These are phyloP conservation scores for Erysimum pusillum DNA, from an alignment of 441 rosid genomes.

Conservation along the genomic window DNA sequence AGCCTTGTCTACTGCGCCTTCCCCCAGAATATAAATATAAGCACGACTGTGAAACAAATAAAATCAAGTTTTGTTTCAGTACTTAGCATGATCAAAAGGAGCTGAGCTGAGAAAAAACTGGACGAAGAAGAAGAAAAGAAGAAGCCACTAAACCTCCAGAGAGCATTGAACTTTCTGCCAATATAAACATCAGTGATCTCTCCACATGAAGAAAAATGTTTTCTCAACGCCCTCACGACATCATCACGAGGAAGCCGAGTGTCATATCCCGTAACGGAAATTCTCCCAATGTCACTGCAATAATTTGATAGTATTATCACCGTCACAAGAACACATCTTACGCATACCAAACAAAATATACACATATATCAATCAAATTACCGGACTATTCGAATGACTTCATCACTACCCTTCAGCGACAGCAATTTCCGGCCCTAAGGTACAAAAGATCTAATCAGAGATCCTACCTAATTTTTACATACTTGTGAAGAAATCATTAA, in stretches of 20 bases:
- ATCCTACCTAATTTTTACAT: not conserved
- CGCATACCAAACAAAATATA: not conserved
- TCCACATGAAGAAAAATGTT: conserved; percentile 17
- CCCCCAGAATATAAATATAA: not conserved
- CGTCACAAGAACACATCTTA: not conserved
- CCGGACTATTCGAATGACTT: not conserved
- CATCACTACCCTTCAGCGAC: not conserved
- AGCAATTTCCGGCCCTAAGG: not conserved
- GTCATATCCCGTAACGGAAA: not conserved
- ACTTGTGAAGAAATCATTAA: not conserved
- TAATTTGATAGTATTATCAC: not conserved
- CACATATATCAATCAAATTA: not conserved
- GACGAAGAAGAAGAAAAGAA: not conserved
- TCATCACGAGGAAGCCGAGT: not conserved
- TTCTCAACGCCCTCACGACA: not conserved
- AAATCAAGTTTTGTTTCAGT: no score
- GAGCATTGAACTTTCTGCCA: not conserved
- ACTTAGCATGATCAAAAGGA: no score
- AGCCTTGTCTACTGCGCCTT: conserved; percentile 10
- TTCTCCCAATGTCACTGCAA: not conserved
- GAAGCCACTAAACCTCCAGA: not conserved
- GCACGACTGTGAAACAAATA: not conserved
- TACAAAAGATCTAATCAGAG: not conserved
- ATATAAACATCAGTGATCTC: not conserved
- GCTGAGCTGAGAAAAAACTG: not conserved